These are phyloP conservation scores for Diversispora epigaea DNA, from an alignment of 192 early-diverging fungal species.

Conservation along the genomic window DNA sequence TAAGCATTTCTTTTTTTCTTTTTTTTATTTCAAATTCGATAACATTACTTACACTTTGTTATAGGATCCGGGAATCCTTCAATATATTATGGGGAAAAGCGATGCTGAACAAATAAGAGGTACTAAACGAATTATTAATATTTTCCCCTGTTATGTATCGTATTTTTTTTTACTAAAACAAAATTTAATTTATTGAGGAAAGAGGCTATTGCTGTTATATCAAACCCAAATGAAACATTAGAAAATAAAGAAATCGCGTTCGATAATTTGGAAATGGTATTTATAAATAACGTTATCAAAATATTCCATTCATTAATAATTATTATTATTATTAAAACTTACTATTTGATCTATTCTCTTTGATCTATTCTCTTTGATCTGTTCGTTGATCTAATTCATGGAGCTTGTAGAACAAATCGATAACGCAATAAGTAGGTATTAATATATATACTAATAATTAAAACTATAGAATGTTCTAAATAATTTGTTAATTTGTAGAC, in stretches of 20 bases:
- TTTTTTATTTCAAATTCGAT: too few relatives aligned
- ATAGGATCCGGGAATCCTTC: constrained; percentile 82
- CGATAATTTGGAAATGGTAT: constrained; percentile 88
- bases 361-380: background rate
- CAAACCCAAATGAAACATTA: constrained; percentile 54
- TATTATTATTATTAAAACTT: background rate
- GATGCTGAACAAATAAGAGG: constrained; percentile 83
- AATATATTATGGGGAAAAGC: constrained; percentile 90
- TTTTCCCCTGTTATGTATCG: background rate
- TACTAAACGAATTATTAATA: constrained; percentile 10
- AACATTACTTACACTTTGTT: background rate
- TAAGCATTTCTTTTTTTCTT: too few relatives aligned
- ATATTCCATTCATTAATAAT: constrained; percentile 30
- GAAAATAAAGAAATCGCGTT: constrained; percentile 77
- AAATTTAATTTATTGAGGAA: constrained; percentile 6
- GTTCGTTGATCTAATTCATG: background rate
- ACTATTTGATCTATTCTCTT: background rate
- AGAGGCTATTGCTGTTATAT: constrained; percentile 76
- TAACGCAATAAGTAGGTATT: constrained; percentile 70
- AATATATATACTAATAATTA: background rate
- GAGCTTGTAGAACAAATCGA: constrained; percentile 80
- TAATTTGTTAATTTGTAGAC: constrained; percentile 46
- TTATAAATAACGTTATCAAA: constrained; percentile 36
- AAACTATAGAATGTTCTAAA: background rate
- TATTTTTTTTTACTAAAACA: too few relatives aligned